Conservation (phyloP, 228 moss, liverwort and hornwort species). For the Sphagnum magellanicum region DNA sequence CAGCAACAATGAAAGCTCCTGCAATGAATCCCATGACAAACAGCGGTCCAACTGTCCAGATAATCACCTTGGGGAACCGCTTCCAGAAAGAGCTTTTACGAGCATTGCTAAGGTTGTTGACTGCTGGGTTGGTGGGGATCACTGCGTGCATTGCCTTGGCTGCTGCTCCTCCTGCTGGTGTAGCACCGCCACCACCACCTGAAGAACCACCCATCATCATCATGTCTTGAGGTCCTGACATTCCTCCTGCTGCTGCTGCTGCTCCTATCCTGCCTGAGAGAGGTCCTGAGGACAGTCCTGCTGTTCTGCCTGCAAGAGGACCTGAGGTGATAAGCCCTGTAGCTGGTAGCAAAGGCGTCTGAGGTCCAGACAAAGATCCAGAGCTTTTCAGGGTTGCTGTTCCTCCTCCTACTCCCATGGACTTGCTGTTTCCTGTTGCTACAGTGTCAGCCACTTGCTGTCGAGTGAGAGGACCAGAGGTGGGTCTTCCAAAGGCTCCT, state of each 20-base stretch:
- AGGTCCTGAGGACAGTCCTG: slow-evolving; percentile 31
- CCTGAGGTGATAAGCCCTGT: slow-evolving; percentile 79
- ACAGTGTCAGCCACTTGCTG: slow-evolving; percentile 6
- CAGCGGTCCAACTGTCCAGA: slow-evolving; percentile 61
- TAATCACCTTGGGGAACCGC: slow-evolving; percentile 57
- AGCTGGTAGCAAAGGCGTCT: slow-evolving; percentile 35
- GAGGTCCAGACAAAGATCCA: slow-evolving; percentile 43
- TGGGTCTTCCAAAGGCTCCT: neutral
- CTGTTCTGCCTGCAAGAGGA: slow-evolving; percentile 13
- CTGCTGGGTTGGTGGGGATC: slow-evolving; percentile 17
- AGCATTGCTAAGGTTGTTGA: slow-evolving; percentile 61
- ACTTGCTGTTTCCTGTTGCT: neutral
- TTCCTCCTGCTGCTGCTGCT: slow-evolving; percentile 1
- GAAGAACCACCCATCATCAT: slow-evolving; percentile 5
- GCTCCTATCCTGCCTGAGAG: slow-evolving; percentile 20
- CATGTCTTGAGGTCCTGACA: neutral
- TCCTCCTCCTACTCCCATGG: neutral
- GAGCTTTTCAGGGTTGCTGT: slow-evolving; percentile 16
- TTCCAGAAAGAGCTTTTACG: slow-evolving; percentile 40
- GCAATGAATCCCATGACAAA: slow-evolving; percentile 78
- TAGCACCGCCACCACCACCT: slow-evolving; percentile 11
- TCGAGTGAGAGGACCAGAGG: slow-evolving; percentile 24
- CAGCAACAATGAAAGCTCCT: slow-evolving; percentile 73
- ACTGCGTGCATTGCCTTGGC: slow-evolving; percentile 28
- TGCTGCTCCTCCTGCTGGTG: neutral